A percentile compares a stretch with the other conserved stretches of the same genome.
These are phyloP conservation scores for Trichophyton schoenleinii DNA, from an alignment of 2,329 filamentous ascomycete genomes.

Conservation along the genomic window DNA sequence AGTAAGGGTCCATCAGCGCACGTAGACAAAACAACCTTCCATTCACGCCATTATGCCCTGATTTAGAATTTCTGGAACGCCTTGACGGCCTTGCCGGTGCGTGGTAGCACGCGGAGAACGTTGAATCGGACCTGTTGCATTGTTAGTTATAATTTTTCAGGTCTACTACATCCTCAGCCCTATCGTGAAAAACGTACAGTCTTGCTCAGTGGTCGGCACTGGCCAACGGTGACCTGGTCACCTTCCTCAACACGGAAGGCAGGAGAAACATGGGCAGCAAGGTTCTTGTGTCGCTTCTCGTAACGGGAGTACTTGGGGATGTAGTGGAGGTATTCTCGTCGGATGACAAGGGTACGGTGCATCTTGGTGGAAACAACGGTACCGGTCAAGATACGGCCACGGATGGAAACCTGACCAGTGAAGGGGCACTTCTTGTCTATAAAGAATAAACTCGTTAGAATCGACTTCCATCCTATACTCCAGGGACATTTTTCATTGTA, in stretches of 20 bases:
- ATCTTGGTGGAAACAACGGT: conserved; percentile 99
- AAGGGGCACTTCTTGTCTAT: conserved; percentile 99
- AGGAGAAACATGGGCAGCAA: conserved; percentile 95
- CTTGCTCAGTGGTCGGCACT: conserved; percentile 99
- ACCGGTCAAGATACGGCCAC: conserved; percentile 98
- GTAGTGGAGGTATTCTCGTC: conserved; percentile 99
- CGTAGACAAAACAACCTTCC: conserved; percentile 9
- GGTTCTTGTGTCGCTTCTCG: conserved; percentile 99
- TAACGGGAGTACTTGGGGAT: conserved; percentile 99
- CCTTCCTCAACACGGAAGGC: conserved; percentile 99
- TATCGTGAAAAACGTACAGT: conserved; percentile 63
- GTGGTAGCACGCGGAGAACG: conserved; percentile 94
- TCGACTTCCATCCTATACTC: background rate
- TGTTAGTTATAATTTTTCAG: background rate
- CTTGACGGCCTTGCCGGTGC: conserved; percentile 96
- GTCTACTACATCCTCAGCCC: background rate
- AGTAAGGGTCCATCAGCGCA: conserved; percentile 1
- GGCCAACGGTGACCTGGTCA: conserved; percentile 98
- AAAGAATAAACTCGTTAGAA: conserved; percentile 9
- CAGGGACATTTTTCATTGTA: background rate
- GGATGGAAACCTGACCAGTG: conserved; percentile 97
- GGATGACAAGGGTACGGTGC: conserved; percentile 99
- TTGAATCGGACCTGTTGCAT: conserved; percentile 82
- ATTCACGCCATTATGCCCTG: conserved; percentile 16
- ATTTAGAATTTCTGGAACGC: conserved; percentile 95